Percentiles rank a stretch among this genome's conserved stretches.
Conservation (phyloP, 371 early-diverging fungal species). For the Mucor saturninus region DNA sequence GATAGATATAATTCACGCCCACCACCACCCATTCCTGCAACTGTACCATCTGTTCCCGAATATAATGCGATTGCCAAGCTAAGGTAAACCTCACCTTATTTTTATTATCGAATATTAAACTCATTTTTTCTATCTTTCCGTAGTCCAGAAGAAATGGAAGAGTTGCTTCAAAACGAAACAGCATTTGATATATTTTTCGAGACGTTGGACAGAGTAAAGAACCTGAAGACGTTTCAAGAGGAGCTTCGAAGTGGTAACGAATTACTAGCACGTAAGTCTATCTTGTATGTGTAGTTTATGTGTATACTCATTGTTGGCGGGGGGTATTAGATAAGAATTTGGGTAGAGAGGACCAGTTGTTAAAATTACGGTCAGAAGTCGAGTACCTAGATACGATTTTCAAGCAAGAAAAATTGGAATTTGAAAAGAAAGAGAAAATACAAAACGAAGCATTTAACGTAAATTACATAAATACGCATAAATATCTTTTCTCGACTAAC, state of each 20-base stretch:
- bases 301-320: not conserved
- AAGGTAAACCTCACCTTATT: conserved; percentile 11
- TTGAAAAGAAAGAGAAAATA: conserved; percentile 55
- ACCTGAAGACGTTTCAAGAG: conserved; percentile 55
- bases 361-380: conserved; percentile 46
- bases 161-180: conserved; percentile 52
- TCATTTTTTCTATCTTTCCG: no score
- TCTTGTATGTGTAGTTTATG: not conserved
- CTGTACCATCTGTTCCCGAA: conserved; percentile 20
- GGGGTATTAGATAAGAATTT: conserved; percentile 53
- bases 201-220: conserved; percentile 56
- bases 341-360: conserved; percentile 49
- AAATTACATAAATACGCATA: conserved; percentile 8
- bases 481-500: not conserved
- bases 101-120: no score
- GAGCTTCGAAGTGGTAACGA: conserved; percentile 64
- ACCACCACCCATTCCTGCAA: conserved; percentile 50
- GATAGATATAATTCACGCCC: conserved; percentile 47
- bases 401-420: conserved; percentile 35
- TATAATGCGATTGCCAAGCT: conserved; percentile 22
- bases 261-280: conserved; percentile 57
- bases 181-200: conserved; percentile 65
- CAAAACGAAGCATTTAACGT: conserved; percentile 67
- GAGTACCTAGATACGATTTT: conserved; percentile 45
- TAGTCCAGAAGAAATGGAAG: conserved; percentile 55